Evolutionary conservation across 2,329 filamentous ascomycete species (phyloP).

Genomic region (Claviceps sp.): DNA sequence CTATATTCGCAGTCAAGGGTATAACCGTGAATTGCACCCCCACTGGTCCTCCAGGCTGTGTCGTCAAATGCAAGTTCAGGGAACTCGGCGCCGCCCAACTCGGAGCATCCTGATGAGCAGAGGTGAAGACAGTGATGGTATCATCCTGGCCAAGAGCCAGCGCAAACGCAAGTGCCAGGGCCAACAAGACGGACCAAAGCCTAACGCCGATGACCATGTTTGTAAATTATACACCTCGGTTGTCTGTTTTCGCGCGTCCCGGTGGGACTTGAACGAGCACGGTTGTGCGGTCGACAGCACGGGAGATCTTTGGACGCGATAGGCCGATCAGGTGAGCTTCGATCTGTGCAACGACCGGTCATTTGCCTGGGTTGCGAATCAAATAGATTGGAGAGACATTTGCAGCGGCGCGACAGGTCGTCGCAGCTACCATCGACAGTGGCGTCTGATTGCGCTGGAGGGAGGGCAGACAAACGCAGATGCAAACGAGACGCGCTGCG

Average conservation of each 20-base stretch:
- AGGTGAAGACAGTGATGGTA: slow-evolving; percentile 17
- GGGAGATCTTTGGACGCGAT: background rate
- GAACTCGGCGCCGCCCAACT: slow-evolving; percentile 25
- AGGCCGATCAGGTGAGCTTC: background rate
- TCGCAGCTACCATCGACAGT: background rate
- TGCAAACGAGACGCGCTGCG: background rate
- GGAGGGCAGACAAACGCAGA: background rate
- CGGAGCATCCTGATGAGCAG: slow-evolving; percentile 21
- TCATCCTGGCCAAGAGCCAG: slow-evolving; percentile 19
- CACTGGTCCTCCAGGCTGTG: slow-evolving; percentile 13
- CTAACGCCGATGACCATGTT: background rate
- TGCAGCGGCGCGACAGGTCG: background rate
- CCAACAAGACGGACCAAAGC: slow-evolving; percentile 5
- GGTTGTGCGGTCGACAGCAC: background rate
- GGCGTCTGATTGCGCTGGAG: background rate
- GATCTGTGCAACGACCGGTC: slow-evolving; percentile 1
- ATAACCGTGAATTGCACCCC: slow-evolving; percentile 28
- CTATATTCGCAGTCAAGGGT: slow-evolving; percentile 29
- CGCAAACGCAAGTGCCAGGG: slow-evolving; percentile 15
- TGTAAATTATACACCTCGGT: background rate
- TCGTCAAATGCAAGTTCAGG: slow-evolving; percentile 28
- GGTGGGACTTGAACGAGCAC: background rate
- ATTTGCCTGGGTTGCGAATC: background rate
- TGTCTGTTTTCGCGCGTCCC: background rate
- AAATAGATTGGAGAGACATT: slow-evolving; percentile 3